Conservation (phyloP, 805 yeast genomes). For the Saturnispora mendoncae region DNA sequence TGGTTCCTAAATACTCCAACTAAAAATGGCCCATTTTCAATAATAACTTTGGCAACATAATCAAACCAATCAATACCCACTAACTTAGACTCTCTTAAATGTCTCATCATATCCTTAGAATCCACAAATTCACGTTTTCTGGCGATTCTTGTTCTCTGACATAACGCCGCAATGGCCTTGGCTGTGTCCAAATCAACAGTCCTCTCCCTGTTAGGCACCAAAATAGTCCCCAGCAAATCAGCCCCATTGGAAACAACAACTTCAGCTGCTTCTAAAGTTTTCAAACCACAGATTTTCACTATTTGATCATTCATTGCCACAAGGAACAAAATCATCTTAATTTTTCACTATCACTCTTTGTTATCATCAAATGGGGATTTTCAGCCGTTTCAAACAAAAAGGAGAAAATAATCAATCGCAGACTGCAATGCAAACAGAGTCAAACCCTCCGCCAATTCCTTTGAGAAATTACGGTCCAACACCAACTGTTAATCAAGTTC, state of each 20-base stretch:
- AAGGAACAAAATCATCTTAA: background rate
- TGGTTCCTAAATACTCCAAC: constrained; percentile 94
- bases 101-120: constrained; percentile 18
- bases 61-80: constrained; percentile 30
- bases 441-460: constrained; percentile 21
- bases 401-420: background rate
- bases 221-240: constrained; percentile 69
- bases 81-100: constrained; percentile 13
- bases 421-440: constrained; percentile 6
- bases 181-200: constrained; percentile 50
- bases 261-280: constrained; percentile 58
- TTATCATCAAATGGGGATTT: constrained; percentile 17
- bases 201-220: constrained; percentile 76
- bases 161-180: constrained; percentile 32
- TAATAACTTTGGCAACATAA: constrained; percentile 20
- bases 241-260: constrained; percentile 66
- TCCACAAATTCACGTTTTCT: constrained; percentile 18
- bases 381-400: constrained; percentile 12
- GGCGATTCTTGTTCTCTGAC: constrained; percentile 18
- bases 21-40: constrained; percentile 48
- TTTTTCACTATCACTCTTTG: background rate
- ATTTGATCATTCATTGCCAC: constrained; percentile 23
- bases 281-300: constrained; percentile 84
- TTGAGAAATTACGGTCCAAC: constrained; percentile 18
- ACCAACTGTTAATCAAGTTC: background rate